Conservation (phyloP, 257 asterid genomes). For the Hygrophila difformis region DNA sequence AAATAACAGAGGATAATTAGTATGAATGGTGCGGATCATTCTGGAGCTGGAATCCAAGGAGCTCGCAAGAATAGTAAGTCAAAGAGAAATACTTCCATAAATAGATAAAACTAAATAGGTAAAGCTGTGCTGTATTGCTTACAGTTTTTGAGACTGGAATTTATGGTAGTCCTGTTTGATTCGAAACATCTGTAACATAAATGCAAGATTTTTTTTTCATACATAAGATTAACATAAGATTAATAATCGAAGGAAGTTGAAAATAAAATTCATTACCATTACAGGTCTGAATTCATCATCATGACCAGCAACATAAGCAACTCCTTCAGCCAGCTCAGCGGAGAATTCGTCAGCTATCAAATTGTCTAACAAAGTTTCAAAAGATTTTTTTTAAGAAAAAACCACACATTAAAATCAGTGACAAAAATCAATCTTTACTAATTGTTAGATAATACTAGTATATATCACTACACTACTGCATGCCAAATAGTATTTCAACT, state of each 20-base stretch:
- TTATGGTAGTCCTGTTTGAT: conserved; percentile 94
- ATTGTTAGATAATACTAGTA: not conserved
- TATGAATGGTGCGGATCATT: too few species aligned
- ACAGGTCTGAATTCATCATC: conserved; percentile 89
- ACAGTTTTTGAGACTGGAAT: conserved; percentile 78
- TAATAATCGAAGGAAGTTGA: too few species aligned
- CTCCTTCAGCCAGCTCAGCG: conserved; percentile 87
- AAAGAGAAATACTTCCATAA: conserved; percentile 5
- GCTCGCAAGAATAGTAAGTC: too few species aligned
- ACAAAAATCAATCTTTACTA: not conserved
- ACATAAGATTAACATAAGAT: too few species aligned
- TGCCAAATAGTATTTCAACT: conserved; percentile 3
- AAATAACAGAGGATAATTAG: too few species aligned
- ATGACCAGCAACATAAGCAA: conserved; percentile 91
- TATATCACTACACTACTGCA: conserved; percentile 6
- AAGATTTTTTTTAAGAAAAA: too few species aligned
- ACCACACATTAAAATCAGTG: conserved; percentile 24
- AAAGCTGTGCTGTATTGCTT: conserved; percentile 30
- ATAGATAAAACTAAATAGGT: not conserved
- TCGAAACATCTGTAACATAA: conserved; percentile 53
- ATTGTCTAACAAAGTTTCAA: too few species aligned
- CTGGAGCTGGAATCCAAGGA: too few species aligned
- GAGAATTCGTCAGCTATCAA: conserved; percentile 95
- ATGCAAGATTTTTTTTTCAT: not conserved
- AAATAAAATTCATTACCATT: conserved; percentile 46